Base-by-base conservation (phyloP, 352 stramenopile species). In the Globisporangium barbulae region DNA sequence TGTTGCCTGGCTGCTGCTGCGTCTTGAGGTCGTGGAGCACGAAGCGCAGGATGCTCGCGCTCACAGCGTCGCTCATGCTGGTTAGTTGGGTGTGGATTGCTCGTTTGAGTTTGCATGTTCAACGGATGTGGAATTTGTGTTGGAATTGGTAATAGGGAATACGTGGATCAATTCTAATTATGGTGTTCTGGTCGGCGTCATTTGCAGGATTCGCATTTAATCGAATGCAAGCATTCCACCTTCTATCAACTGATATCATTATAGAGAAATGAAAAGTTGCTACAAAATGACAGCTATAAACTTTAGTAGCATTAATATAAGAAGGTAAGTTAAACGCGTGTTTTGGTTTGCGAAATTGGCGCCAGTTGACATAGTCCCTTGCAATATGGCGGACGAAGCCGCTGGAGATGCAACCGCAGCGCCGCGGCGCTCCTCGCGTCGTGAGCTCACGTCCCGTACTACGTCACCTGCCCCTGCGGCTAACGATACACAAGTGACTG, bases 21-120 rank as follows among this genome's bases (percentile, higher is more conserved):
- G 54, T 61, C 64, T 89, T 88, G 25, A 85, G 71, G 57, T 85
- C 73, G 10, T 53, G 67, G 28, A 78, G 65, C 58, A 86, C 81
- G 22, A 56, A 65, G 42, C 56, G 70, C 45, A 90, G 59, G 55
- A 90, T 69, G 53, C 70, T 85, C 9, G 65, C 74, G 10, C 63
- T 60, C 13, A 67, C 47, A 17, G 52, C 31, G 31, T 61, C 54
- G 53, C 53, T 50, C 61, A 67, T 67, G 48, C 0, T 50, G 28
- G 2, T 9, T 28, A 3, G 25, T 28, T 28, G 25, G 25, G 25
- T 28, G 25, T 28, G 25, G 3, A 19, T 17, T 31, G 52, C 17
- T 33, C 25, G 25, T 28, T 28, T 28, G 25, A 28, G 25, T 28
- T 28, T 28, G 25, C 25, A 28, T 28, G 25, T 28, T 28, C 25